These are phyloP conservation scores for Corchorus capsularis DNA, from an alignment of 345 rosid species.

Conservation along the genomic window DNA sequence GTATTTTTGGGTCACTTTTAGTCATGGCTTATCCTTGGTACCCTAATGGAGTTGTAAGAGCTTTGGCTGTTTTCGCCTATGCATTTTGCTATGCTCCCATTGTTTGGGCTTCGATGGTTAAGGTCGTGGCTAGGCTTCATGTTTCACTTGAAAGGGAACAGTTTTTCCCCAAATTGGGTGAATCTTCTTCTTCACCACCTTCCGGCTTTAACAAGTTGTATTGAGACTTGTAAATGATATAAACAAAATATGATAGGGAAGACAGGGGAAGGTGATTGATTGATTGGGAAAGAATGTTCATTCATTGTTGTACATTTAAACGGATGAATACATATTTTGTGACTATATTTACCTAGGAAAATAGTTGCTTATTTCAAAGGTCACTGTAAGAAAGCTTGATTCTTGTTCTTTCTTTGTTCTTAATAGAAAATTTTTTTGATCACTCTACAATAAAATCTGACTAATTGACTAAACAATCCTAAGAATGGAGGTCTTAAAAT, in stretches of 20 bases:
- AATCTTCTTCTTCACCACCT: conserved; percentile 42
- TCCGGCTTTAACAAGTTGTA: conserved; percentile 53
- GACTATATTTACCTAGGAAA: background rate
- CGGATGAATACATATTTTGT: background rate
- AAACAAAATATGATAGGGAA: too few relatives aligned
- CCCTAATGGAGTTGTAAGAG: conserved; percentile 67
- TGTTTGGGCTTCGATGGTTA: conserved; percentile 56
- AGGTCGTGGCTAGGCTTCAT: conserved; percentile 63
- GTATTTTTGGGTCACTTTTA: conserved; percentile 65
- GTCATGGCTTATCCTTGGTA: conserved; percentile 88
- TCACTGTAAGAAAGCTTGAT: background rate
- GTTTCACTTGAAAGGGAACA: conserved; percentile 72
- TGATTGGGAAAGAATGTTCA: background rate
- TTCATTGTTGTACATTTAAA: background rate
- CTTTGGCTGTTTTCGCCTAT: conserved; percentile 64
- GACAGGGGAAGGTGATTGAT: background rate
- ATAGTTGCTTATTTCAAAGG: too few relatives aligned
- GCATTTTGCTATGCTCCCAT: conserved; percentile 82
- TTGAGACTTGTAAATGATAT: conserved; percentile 20
- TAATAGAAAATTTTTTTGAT: background rate
- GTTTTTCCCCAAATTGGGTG: conserved; percentile 65
- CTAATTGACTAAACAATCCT: background rate
- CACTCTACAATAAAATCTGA: background rate
- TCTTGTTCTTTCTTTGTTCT: background rate
- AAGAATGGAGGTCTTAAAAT: background rate